Conservation (phyloP, 2,329 filamentous ascomycete species). For the Orbilia blumenaviensis region DNA sequence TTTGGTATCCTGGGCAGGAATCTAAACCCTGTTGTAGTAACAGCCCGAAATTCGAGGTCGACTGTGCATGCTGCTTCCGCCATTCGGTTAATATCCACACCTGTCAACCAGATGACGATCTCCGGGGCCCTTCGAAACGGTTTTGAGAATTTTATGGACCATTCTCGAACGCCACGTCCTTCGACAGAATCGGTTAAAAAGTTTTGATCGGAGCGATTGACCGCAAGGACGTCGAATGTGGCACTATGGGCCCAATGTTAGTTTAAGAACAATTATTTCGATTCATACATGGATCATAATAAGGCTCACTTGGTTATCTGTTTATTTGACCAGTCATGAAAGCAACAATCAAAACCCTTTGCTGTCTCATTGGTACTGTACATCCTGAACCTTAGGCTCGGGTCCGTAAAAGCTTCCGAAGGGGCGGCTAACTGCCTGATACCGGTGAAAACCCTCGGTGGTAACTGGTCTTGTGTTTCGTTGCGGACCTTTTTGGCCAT, state of each 20-base stretch:
- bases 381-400: conserved; percentile 36
- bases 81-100: conserved; percentile 29
- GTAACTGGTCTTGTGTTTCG: conserved; percentile 27
- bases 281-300: not conserved
- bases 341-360: conserved; percentile 48
- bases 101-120: conserved; percentile 48
- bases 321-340: conserved; percentile 42
- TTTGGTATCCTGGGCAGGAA: conserved; percentile 40
- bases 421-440: conserved; percentile 21
- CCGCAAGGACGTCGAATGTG: conserved; percentile 41
- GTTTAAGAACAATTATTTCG: not conserved
- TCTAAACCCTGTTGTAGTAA: conserved; percentile 45
- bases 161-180: conserved; percentile 45
- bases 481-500: conserved; percentile 26
- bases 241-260: conserved; percentile 5
- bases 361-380: conserved; percentile 45
- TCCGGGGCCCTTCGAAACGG: conserved; percentile 26
- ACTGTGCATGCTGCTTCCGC: conserved; percentile 22
- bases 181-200: conserved; percentile 38
- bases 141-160: conserved; percentile 45
- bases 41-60: conserved; percentile 37
- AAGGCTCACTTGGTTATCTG: conserved; percentile 26
- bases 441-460: conserved; percentile 42
- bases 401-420: conserved; percentile 38
- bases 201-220: conserved; percentile 32